Base-by-base conservation (phyloP, 495 filamentous ascomycete species). In the Neurospora tetrasperma region DNA sequence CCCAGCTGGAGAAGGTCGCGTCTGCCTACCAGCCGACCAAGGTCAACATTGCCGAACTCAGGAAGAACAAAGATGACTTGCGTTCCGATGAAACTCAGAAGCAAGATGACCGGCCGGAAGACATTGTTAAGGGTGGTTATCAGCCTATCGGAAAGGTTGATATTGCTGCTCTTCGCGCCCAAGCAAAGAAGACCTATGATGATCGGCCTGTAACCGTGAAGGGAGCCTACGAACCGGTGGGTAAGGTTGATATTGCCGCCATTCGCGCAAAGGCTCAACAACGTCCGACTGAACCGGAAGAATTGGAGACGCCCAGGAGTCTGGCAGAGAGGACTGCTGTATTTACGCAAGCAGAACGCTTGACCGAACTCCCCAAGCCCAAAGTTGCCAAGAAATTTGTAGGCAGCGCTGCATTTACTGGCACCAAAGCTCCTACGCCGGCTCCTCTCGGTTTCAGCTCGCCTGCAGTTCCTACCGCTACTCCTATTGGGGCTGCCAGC, bases 131-230 rank as follows among this genome's bases (percentile, higher is more conserved):
- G 75, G 95, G 96, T 11, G 92, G 86, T n/a, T 99, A 99, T 79
- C 94, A 97, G 79, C 96, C 96, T 9, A 86, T 99, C 73, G 96
- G 96, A 11, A 98, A 97, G 81, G 92, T 98, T 12, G 94, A 98
- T 77, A 98, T 99, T 82, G 92, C 92, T 44, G 94, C 93, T 4
- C 89, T 98, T 71, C 87, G 94, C 69, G 89, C 87, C 69, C 90
- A 96, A 78, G 94, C 95, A 11, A 89, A 90, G 74, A 88, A 91
- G 68, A 74, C 84, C 18, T 82, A 87, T 59, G 91, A 97, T 75
- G 92, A 97, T 70, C 84, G 94, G 66, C 95, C 95, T 5, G 86
- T 89, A 5, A 86, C 88, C 5, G 92, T 98, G 5, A 98, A 96
- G 81, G 95, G 95, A 14, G 87, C 94, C 18, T 98, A 98, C 76